Evolutionary conservation across 176 grass and related monocot genomes (phyloP).

Genomic region (Eragrostis curvula): DNA sequence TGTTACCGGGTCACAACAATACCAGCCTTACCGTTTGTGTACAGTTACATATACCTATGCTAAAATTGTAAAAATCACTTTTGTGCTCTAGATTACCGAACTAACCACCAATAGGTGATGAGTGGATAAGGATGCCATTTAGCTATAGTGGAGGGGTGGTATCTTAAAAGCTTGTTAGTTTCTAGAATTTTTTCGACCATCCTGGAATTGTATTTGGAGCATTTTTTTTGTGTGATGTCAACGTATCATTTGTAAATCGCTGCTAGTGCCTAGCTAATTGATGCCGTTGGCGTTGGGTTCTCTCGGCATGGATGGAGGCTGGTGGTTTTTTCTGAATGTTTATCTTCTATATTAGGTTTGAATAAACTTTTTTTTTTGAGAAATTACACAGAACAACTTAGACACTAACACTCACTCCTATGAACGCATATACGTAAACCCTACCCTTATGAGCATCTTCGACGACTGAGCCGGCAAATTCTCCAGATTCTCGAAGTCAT

Average conservation of each 20-base stretch:
- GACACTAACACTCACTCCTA: too few relatives aligned
- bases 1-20: slow-evolving; percentile 48
- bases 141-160: background rate
- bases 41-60: slow-evolving; percentile 62
- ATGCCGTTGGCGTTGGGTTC: too few relatives aligned
- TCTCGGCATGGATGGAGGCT: too few relatives aligned
- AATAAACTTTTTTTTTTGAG: too few relatives aligned
- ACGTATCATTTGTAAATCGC: background rate
- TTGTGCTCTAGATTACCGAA: slow-evolving; percentile 13
- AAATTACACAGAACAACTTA: too few relatives aligned
- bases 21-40: slow-evolving; percentile 59
- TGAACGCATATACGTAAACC: too few relatives aligned
- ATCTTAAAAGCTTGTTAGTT: slow-evolving; percentile 29
- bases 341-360: too few relatives aligned
- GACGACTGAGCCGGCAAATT: too few relatives aligned
- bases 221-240: background rate
- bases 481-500: too few relatives aligned
- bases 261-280: too few relatives aligned
- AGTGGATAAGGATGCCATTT: slow-evolving; percentile 33
- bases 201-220: background rate
- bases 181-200: background rate
- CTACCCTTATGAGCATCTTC: too few relatives aligned
- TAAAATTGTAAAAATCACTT: slow-evolving; percentile 29
- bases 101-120: slow-evolving; percentile 8
- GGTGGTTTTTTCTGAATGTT: too few relatives aligned